These are phyloP conservation scores for Trichoderma oligosporum DNA, from an alignment of 2,329 filamentous ascomycete species.

Conservation along the genomic window DNA sequence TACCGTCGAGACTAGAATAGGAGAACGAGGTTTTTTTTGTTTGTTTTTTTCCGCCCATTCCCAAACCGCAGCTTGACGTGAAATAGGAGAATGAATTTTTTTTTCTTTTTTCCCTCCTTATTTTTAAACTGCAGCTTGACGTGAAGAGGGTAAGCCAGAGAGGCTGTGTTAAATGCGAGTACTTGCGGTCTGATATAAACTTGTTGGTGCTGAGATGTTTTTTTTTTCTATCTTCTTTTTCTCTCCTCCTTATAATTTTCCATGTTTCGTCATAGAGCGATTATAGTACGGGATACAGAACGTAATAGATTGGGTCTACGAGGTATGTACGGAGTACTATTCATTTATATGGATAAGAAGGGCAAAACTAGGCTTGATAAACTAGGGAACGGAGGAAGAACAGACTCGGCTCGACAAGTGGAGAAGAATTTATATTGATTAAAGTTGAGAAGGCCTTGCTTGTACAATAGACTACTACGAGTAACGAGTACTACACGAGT, in stretches of 20 bases:
- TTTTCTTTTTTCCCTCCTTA: too few species aligned
- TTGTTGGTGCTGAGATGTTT: conserved; percentile 14
- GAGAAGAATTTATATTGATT: neutral
- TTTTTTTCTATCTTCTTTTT: neutral
- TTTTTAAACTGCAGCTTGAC: neutral
- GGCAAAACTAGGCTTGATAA: conserved; percentile 5
- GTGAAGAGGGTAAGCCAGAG: neutral
- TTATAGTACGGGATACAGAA: neutral
- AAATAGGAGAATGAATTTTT: too few species aligned
- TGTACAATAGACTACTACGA: neutral
- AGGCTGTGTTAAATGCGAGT: conserved; percentile 15
- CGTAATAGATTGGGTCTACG: neutral
- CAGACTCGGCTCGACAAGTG: neutral
- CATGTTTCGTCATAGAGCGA: neutral
- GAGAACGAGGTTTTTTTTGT: too few species aligned
- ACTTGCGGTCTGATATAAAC: neutral
- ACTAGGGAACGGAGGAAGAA: neutral
- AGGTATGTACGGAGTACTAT: too few species aligned
- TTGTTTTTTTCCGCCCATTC: too few species aligned
- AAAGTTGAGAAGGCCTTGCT: neutral
- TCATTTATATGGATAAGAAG: too few species aligned
- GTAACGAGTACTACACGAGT: too few species aligned
- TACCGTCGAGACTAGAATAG: neutral
- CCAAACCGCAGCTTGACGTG: too few species aligned
- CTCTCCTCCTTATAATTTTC: neutral